Evolutionary conservation across 2,329 filamentous ascomycete genomes (phyloP), one percentile per base, ranked within the genome.

Genomic region (Sporothrix euskadiensis): DNA sequence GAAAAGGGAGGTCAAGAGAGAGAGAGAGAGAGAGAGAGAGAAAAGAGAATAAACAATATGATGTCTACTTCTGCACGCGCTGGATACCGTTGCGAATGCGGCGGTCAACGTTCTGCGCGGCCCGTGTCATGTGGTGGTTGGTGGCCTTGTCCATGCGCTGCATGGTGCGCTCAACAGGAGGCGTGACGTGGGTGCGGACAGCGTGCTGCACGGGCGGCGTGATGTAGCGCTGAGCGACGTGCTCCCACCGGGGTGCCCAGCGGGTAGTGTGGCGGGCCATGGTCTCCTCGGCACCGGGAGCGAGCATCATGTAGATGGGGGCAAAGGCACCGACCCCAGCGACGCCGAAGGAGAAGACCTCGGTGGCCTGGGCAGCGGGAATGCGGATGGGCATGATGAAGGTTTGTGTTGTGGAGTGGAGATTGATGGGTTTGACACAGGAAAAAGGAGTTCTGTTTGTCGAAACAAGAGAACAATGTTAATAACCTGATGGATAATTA

Each of bases 201-300:
- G 84, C 81, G 26, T 81, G 81, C 79, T 85, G 83, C 39, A 84
- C 83, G 19, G 72, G 63, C 56, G 84, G 84, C n/a, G 82, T 80
- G 78, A 89, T 80, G 79, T 89, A 85, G 81, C 85, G 86, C 75
- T 81, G 84, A 78, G 89, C 84, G 80, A 88, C 88, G 71, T 84
- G 83, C 80, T 89, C 87, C 88, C 88, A 89, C 73, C 86, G 84
- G 22, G 87, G 87, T 4, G 87, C 88, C 88, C 88, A 89, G 77
- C 85, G 85, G 74, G 83, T 82, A 3, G 88, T 89, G 79, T 88
- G 86, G 32, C 81, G 80, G 71, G 86, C 84, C 49, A 89, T 79
- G 59, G 84, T 84, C 79, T 88, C 86, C 76, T 88, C 85, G 74
- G 86, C 86, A 49, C 87, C 86, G 35, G 87, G 88, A 0, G 72